phyloP scores from a whole-genome alignment of 768 basidiomycete genomes.

The Butyriboletus loyo region DNA sequence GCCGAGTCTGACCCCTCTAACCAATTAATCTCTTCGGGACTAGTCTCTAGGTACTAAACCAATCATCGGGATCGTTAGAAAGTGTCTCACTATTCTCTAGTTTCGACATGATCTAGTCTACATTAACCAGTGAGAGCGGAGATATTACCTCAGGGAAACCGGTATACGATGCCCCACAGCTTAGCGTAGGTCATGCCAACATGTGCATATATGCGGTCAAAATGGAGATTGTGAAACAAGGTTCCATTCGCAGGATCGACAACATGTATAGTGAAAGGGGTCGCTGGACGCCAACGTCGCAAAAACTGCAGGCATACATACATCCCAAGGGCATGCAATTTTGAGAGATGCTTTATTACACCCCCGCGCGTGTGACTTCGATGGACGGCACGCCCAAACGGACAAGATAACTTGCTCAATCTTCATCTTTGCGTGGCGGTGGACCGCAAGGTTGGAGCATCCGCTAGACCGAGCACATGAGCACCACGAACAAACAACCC shows the following conservation, averaged over 20 bases:
- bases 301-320: neutral
- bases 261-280: neutral
- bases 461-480: conserved; percentile 45
- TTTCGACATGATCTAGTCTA: neutral
- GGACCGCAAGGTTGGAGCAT: conserved; percentile 96
- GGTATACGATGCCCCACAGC: too few species aligned
- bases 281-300: neutral
- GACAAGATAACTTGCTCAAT: conserved; percentile 34
- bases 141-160: too few species aligned
- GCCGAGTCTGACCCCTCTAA: too few species aligned
- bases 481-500: conserved; percentile 18
- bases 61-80: too few species aligned
- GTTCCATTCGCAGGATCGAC: neutral
- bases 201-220: neutral
- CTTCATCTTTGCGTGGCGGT: conserved; percentile 86
- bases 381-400: neutral
- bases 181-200: neutral
- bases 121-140: neutral
- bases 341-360: neutral
- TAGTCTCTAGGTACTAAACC: too few species aligned
- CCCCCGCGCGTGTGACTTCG: too few species aligned
- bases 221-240: neutral
- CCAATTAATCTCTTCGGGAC: too few species aligned
- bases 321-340: neutral
- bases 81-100: too few species aligned